Evolutionary conservation across 768 basidiomycete genomes (phyloP).

Genomic region (Phaffia tasmanica): DNA sequence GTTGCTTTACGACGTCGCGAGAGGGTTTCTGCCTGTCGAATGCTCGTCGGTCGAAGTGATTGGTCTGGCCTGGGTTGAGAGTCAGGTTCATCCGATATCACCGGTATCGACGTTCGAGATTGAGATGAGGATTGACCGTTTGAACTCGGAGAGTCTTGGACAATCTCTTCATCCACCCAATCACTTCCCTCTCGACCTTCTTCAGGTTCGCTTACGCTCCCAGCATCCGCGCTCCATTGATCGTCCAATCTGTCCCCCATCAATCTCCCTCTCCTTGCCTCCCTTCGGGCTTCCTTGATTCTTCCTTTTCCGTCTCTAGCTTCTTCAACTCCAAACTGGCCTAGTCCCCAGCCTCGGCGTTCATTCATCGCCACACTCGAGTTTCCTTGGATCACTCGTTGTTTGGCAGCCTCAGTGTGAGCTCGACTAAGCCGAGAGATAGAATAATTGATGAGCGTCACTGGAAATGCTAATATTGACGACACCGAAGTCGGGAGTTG

Average conservation of each 20-base stretch:
- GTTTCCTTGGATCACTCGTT: constrained; percentile 1
- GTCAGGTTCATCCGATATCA: neutral
- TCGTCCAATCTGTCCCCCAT: constrained; percentile 5
- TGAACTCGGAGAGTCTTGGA: constrained; percentile 14
- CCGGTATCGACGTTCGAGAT: neutral
- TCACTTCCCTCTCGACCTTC: constrained; percentile 22
- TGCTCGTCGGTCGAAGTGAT: neutral
- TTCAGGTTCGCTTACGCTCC: neutral
- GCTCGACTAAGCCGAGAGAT: constrained; percentile 56
- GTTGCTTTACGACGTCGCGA: neutral
- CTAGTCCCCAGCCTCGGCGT: constrained; percentile 58
- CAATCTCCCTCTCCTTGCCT: constrained; percentile 19
- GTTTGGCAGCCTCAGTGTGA: constrained; percentile 49
- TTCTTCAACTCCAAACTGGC: constrained; percentile 52
- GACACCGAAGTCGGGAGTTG: constrained; percentile 26
- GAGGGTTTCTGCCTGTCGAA: neutral
- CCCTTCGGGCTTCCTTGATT: constrained; percentile 33
- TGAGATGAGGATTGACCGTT: constrained; percentile 16
- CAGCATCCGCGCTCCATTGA: constrained; percentile 14
- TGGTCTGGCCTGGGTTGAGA: neutral
- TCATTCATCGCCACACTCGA: constrained; percentile 40
- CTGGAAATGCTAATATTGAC: constrained; percentile 15
- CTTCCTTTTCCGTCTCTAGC: constrained; percentile 37
- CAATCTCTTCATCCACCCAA: constrained; percentile 28
- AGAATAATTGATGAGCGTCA: constrained; percentile 44